Evolutionary conservation across 2,329 filamentous ascomycete genomes (phyloP).

Genomic region (Thielaviopsis cerberus): DNA sequence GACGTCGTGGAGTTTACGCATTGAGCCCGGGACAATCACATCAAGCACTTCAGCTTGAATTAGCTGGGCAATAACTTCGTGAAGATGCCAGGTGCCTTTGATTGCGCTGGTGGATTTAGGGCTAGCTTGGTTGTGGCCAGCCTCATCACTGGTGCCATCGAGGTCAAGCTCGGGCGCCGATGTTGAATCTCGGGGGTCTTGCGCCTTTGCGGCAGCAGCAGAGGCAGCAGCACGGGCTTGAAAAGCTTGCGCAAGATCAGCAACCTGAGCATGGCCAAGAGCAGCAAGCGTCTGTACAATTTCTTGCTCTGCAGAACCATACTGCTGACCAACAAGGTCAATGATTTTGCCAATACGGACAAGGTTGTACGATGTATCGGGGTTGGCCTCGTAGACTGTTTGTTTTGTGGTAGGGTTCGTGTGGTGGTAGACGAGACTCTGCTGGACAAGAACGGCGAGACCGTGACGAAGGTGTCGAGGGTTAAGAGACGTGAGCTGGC

Average conservation of each 20-base stretch:
- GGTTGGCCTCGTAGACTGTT: conserved; percentile 71
- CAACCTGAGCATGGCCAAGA: conserved; percentile 58
- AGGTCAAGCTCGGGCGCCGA: conserved; percentile 14
- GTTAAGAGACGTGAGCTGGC: conserved; percentile 52
- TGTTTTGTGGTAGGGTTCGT: conserved; percentile 40
- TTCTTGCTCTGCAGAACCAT: conserved; percentile 55
- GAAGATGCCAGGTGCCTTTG: conserved; percentile 29
- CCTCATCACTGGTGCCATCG: conserved; percentile 15
- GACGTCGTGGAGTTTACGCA: conserved; percentile 42
- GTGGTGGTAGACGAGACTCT: conserved; percentile 65
- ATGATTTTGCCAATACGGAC: conserved; percentile 67
- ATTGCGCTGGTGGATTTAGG: conserved; percentile 20
- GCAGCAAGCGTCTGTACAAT: conserved; percentile 58
- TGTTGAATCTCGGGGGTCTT: conserved; percentile 3
- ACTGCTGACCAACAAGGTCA: conserved; percentile 52
- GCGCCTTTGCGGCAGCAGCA: conserved; percentile 14
- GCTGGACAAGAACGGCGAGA: conserved; percentile 68
- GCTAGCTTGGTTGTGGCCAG: conserved; percentile 20
- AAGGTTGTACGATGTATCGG: conserved; percentile 61
- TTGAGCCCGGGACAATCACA: conserved; percentile 37
- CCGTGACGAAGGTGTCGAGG: conserved; percentile 63
- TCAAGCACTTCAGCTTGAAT: conserved; percentile 51
- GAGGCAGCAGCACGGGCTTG: conserved; percentile 17
- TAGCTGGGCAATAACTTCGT: conserved; percentile 32
- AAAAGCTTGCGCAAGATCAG: conserved; percentile 50